Base-by-base conservation (phyloP, 1,139 yeast species). In the Candida glucosophila region DNA sequence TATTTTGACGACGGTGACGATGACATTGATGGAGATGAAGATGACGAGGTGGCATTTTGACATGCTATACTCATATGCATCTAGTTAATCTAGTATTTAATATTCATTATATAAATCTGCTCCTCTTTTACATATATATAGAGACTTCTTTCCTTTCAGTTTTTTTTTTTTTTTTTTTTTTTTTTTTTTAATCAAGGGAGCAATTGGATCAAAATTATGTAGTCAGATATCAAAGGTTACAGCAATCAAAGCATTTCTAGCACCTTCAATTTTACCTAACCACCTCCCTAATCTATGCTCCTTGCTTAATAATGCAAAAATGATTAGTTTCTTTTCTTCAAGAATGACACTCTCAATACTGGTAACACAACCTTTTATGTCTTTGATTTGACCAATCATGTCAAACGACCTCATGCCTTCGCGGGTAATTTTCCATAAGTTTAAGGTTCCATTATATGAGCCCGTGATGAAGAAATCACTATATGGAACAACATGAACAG, bases 211-310 rank as follows among this genome's bases (percentile, higher is more conserved):
- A n/a, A n/a, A n/a, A n/a, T n/a, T n/a, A n/a, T n/a, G n/a, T n/a
- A n/a, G n/a, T n/a, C n/a, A 58, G 33, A 58, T 42, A 43, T 50
- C 54, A 33, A 62, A 55, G 33, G 58, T 47, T 42, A 62, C 56
- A 36, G 55, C 48, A 22, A 58, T 49, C 38, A 64, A 48, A 16
- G 63, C 57, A 38, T 62, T 64, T 40, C 69, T 54, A 22, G 59
- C 67, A n/a, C 56, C 58, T 11, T 51, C 52, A 17, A 53, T 40
- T 34, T 58, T 58, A 15, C 44, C 51, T 26, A 62, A 42, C 95
- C 95, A 86, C 49, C 96, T 74, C 23, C 95, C 96, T 33, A 82
- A 65, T 44, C 80, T 73, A 47, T 81, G 95, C 50, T 88, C 95
- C 52, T 86, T 83, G 29, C 90, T 71, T 10, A 81, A 61, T 24